A percentile compares a stretch with the other conserved stretches of the same genome.
phyloP scores from a whole-genome alignment of 2,329 filamentous ascomycete genomes.

The Stachybotrys echinatus region DNA sequence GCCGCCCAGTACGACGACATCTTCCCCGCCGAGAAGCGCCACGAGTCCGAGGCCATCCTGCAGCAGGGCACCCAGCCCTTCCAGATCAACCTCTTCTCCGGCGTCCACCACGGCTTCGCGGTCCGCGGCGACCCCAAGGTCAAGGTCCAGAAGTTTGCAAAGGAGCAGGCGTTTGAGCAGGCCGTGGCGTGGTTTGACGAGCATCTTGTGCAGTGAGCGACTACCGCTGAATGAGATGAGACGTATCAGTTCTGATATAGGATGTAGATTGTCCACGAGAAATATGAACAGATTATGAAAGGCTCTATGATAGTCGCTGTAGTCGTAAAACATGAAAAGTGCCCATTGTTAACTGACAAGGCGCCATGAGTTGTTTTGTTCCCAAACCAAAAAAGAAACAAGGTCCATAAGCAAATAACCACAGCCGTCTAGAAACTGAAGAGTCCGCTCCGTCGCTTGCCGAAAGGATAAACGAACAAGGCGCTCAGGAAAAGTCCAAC shows the following conservation, averaged over 20 bases:
- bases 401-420: no score
- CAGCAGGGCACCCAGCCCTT: constrained; percentile 52
- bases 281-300: no score
- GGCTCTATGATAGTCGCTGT: no score
- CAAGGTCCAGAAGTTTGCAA: constrained; percentile 59
- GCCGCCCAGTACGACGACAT: constrained; percentile 60
- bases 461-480: constrained; percentile 42
- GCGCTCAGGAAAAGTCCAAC: constrained; percentile 45
- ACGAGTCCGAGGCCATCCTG: constrained; percentile 61
- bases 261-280: no score
- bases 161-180: constrained; percentile 77
- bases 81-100: constrained; percentile 72
- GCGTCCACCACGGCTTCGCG: constrained; percentile 69
- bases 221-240: no score
- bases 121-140: constrained; percentile 60
- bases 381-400: no score
- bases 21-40: constrained; percentile 58
- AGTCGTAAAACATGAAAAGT: no score
- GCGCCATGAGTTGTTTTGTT: no score
- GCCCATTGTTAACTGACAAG: no score
- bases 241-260: no score
- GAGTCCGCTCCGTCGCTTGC: constrained; percentile 42
- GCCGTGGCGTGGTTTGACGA: constrained; percentile 70
- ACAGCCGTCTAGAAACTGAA: constrained; percentile 44
- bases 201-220: not conserved